These are phyloP conservation scores for Plasmodium knowlesi DNA, from an alignment of 169 alveolate genomes.

Conservation along the genomic window DNA sequence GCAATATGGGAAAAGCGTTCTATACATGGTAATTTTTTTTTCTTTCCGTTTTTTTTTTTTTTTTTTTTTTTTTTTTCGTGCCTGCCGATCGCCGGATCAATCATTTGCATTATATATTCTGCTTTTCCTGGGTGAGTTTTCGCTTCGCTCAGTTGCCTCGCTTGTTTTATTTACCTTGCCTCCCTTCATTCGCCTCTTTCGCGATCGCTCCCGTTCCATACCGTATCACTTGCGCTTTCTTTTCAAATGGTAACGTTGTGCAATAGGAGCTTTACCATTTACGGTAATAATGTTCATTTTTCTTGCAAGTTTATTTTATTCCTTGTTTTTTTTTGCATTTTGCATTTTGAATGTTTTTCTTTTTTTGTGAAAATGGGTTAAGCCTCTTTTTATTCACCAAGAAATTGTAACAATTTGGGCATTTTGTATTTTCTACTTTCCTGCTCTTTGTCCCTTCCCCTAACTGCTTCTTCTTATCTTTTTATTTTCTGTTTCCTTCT, in stretches of 20 bases:
- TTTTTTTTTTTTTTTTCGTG: neutral
- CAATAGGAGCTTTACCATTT: neutral
- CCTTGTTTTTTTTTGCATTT: neutral
- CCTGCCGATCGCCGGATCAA: neutral
- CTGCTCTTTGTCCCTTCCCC: neutral
- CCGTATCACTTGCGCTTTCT: neutral
- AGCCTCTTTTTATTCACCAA: neutral
- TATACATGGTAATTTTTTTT: neutral
- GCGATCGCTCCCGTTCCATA: neutral
- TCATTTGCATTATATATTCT: neutral
- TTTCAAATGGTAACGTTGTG: constrained; percentile 1
- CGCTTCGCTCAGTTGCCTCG: neutral
- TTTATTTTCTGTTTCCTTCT: neutral
- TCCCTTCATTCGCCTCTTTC: neutral
- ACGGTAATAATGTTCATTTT: neutral
- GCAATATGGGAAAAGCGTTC: neutral
- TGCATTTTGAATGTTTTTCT: neutral
- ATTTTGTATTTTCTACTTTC: neutral
- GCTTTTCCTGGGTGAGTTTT: neutral
- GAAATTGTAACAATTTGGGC: neutral
- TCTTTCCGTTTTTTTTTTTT: neutral
- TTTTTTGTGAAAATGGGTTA: constrained; percentile 19
- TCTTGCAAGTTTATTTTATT: neutral
- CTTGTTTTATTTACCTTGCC: neutral
- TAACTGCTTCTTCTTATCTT: neutral